Evolutionary conservation across 257 asterid species (phyloP).

Genomic region (Solanum pimpinellifolium): DNA sequence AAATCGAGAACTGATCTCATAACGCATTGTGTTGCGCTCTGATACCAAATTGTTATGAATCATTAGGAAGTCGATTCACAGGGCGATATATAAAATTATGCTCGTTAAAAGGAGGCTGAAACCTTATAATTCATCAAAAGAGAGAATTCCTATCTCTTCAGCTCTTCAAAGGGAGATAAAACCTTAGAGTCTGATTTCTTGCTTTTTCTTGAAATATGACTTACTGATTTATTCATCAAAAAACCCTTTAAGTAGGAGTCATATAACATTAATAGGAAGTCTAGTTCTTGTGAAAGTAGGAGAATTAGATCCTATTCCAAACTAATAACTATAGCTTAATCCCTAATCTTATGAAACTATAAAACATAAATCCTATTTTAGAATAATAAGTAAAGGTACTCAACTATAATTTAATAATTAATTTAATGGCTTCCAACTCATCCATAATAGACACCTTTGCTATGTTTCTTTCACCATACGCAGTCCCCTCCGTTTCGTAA

Average conservation of each 20-base stretch:
- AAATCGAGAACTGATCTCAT: too few relatives aligned
- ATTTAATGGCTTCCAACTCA: too few relatives aligned
- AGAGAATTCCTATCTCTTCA: background rate
- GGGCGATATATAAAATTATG: background rate
- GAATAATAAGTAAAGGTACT: background rate
- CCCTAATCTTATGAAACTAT: background rate
- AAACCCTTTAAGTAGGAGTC: background rate
- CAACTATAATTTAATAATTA: too few relatives aligned
- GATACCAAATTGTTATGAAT: background rate
- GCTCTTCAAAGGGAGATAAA: background rate
- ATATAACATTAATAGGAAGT: background rate
- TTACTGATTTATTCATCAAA: too few relatives aligned
- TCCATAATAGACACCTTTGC: too few relatives aligned
- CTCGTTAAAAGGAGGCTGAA: background rate
- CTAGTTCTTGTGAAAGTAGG: background rate
- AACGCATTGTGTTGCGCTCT: too few relatives aligned
- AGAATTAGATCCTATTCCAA: background rate
- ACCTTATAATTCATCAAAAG: background rate
- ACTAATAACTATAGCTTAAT: background rate
- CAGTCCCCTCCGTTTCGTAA: too few relatives aligned
- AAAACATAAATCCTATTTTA: background rate
- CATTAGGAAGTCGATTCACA: background rate
- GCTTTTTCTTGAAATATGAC: too few relatives aligned
- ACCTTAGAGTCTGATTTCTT: background rate
- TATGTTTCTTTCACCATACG: too few relatives aligned